Evolutionary conservation across 768 basidiomycete species (phyloP), one percentile per base, ranked within the genome.

Genomic region (Trametes gibbosa): DNA sequence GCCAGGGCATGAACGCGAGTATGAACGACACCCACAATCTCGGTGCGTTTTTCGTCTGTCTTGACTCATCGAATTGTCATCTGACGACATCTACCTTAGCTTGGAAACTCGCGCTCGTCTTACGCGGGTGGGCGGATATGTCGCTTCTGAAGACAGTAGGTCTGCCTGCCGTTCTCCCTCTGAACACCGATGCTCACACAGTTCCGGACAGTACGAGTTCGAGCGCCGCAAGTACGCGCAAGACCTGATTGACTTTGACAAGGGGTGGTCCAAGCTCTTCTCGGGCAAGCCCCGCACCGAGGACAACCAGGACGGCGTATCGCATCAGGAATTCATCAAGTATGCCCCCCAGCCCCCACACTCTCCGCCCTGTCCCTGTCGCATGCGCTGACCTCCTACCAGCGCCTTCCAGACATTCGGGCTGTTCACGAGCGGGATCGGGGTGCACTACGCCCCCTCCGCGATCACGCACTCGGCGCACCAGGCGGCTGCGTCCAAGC

Each of bases 21-120:
- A 81, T 83, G 74, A 81, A 77, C 50, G 83, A 84, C 54, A 70
- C 78, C 0, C 82, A 80, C 65, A 83, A 84, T 62, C 74, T 84
- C 17, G 70, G 76, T 78, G 45, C 7, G 19, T 12, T 10, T 6
- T 5, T 10, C 24, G 21, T 5, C 5, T 5, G 5, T 10, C 4
- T 32, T 4, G 4, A 10, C 29, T 32, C 29, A 10, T 10, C 10
- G 29, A 5, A 32, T 5, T 32, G 29, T 10, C 29, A 10, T 32
- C 29, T 32, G 29, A 32, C 29, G 29, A 1, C 2, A 21, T 34
- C 19, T 10, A 32, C 10, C 7, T 5, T 17, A 76, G 80, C 76
- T 2, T 84, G 83, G 83, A 84, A 84, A 67, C 64, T 84, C n/a
- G 73, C 73, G 1, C 72, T 75, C 37, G 80, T 82, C n/a, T 57